phyloP scores from a whole-genome alignment of 257 asterid genomes.

The Solanum acaule region DNA sequence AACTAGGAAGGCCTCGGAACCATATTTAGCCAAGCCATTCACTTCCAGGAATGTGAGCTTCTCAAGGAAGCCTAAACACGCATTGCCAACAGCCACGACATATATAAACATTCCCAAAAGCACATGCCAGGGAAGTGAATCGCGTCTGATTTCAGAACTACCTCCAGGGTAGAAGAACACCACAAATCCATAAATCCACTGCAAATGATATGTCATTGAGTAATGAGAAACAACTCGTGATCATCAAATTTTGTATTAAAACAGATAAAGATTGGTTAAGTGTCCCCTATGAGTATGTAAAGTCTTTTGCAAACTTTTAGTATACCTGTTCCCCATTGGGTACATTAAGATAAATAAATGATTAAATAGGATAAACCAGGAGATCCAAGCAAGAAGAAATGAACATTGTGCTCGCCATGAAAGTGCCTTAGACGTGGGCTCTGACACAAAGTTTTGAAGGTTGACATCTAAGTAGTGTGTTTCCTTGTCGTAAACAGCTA shows the following conservation, averaged over 20 bases:
- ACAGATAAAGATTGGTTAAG: not conserved
- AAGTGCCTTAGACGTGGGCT: not conserved
- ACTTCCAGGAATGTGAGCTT: constrained; percentile 84
- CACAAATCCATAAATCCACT: constrained; percentile 87
- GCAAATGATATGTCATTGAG: constrained; percentile 11
- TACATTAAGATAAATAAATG: not conserved
- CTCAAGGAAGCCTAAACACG: constrained; percentile 73
- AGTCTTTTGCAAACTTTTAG: not conserved
- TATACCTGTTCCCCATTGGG: not conserved
- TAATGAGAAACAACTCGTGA: not conserved
- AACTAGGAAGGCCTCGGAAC: constrained; percentile 82
- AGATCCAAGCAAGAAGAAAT: not conserved
- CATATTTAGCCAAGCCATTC: constrained; percentile 60
- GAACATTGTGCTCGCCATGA: not conserved
- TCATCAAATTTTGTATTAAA: not conserved
- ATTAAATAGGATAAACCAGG: not conserved
- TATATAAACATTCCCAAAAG: constrained; percentile 60
- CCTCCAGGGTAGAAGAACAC: constrained; percentile 97
- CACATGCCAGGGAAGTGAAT: constrained; percentile 91
- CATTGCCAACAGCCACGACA: constrained; percentile 55
- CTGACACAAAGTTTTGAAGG: not conserved
- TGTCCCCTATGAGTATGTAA: not conserved
- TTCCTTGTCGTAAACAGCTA: not conserved
- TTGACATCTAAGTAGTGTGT: not conserved
- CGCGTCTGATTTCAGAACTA: constrained; percentile 42